A percentile compares a stretch with the other conserved stretches of the same genome.
These are phyloP conservation scores for Verbascum thapsus DNA, from an alignment of 257 asterid genomes.

Conservation along the genomic window DNA sequence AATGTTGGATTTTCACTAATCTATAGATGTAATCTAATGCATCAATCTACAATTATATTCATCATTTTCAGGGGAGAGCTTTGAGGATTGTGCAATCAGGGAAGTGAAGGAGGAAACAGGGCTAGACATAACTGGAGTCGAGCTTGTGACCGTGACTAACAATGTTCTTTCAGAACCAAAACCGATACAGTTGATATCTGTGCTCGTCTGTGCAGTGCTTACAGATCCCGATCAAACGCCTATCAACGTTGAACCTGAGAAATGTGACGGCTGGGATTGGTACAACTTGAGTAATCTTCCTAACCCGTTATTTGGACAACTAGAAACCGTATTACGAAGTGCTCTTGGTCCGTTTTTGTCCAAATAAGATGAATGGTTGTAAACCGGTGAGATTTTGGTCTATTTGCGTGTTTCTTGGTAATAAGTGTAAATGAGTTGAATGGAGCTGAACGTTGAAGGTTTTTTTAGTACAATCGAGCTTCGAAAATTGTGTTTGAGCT, in stretches of 20 bases:
- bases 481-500: too few species aligned
- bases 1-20: too few species aligned
- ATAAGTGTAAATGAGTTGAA: too few species aligned
- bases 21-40: neutral
- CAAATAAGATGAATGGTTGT: neutral
- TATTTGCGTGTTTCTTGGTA: neutral
- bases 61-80: constrained; percentile 55
- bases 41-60: neutral
- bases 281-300: constrained; percentile 71
- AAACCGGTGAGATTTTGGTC: neutral
- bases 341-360: constrained; percentile 53
- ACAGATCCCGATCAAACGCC: constrained; percentile 48
- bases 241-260: constrained; percentile 63
- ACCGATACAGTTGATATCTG: constrained; percentile 48
- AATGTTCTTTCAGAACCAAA: constrained; percentile 43
- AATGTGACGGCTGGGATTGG: constrained; percentile 86
- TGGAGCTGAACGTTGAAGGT: too few species aligned
- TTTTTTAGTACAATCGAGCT: too few species aligned
- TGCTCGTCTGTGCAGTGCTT: constrained; percentile 52
- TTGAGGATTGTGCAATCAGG: constrained; percentile 65
- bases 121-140: constrained; percentile 39
- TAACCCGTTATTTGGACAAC: constrained; percentile 54
- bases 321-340: constrained; percentile 43
- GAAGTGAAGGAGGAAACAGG: constrained; percentile 85
- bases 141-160: constrained; percentile 51